Conservation (phyloP, 345 rosid genomes). For the Acer saccharum region DNA sequence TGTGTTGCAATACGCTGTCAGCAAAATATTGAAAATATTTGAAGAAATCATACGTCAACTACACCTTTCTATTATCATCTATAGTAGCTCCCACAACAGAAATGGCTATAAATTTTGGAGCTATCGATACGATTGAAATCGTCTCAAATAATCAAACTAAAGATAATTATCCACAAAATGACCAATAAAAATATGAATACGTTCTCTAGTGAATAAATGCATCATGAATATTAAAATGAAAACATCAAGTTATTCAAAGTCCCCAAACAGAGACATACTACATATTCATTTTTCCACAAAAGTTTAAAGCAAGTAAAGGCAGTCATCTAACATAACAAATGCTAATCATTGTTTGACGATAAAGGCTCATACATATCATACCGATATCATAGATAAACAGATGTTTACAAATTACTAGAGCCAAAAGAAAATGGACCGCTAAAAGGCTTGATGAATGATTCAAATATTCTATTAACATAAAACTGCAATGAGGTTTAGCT, state of each 20-base stretch:
- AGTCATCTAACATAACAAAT: neutral
- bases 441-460: neutral
- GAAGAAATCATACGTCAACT: neutral
- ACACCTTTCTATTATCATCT: neutral
- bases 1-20: neutral
- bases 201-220: no score
- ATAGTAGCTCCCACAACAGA: neutral
- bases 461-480: neutral
- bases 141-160: no score
- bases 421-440: neutral
- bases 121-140: no score
- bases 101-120: no score
- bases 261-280: neutral
- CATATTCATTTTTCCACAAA: neutral
- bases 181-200: neutral
- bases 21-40: neutral
- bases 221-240: neutral
- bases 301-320: neutral
- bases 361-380: neutral
- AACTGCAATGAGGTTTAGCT: no score
- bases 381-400: neutral
- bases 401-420: neutral
- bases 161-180: neutral
- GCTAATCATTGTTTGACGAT: neutral
- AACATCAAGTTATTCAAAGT: neutral